phyloP scores from a whole-genome alignment of 2,329 filamentous ascomycete species.

The Cladobotryum protrusum region DNA sequence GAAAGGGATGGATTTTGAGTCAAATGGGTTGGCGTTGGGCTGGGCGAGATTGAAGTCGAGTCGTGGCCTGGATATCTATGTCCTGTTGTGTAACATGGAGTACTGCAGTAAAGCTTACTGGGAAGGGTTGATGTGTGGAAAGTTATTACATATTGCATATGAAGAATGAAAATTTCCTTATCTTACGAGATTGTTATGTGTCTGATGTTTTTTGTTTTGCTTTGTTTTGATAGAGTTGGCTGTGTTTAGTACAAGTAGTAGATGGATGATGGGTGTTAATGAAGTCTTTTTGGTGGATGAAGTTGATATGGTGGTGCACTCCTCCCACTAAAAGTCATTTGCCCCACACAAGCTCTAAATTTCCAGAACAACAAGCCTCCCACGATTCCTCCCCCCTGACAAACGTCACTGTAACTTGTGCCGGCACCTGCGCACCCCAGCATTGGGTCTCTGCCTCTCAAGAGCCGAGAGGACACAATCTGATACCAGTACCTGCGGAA shows the following conservation, averaged over 20 bases:
- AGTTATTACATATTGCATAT: no score
- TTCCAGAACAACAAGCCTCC: no score
- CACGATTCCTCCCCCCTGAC: not conserved
- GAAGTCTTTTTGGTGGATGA: no score
- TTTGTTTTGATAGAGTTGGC: not conserved
- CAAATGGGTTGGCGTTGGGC: slow-evolving; percentile 2
- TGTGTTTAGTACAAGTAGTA: no score
- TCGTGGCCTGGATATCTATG: slow-evolving; percentile 12
- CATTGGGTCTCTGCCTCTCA: no score
- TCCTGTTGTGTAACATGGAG: slow-evolving; percentile 5
- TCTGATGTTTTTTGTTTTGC: slow-evolving; percentile 3
- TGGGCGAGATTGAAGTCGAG: slow-evolving; percentile 8
- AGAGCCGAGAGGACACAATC: no score
- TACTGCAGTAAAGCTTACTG: slow-evolving; percentile 7
- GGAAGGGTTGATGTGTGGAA: not conserved
- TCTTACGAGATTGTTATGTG: not conserved
- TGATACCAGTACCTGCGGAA: no score
- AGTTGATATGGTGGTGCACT: no score
- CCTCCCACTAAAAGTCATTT: not conserved
- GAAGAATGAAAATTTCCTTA: no score
- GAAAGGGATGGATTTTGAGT: not conserved
- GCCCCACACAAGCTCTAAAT: slow-evolving; percentile 1
- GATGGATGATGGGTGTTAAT: no score
- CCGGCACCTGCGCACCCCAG: no score
- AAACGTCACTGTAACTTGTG: not conserved